Evolutionary conservation across 2,329 filamentous ascomycete genomes (phyloP), one percentile per base, ranked within the genome.

Genomic region (Colletotrichum nymphaeae): DNA sequence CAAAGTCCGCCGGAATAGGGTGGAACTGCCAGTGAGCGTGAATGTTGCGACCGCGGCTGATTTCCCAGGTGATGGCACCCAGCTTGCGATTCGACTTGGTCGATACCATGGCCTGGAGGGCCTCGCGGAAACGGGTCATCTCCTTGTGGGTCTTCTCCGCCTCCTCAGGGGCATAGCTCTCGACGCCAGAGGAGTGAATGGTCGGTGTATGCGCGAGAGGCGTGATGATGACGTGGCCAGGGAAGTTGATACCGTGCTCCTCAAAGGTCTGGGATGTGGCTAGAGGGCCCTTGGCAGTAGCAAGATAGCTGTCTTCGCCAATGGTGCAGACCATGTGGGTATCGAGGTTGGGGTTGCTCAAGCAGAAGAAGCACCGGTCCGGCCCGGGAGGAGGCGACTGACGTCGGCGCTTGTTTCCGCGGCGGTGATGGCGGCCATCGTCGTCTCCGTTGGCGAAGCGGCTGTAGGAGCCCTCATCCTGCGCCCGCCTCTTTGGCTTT

Each of bases 1-100:
- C 89, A 57, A 94, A 85, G 11, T 93, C 88, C 0, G 89, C 86
- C 0, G 93, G 90, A 0, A 97, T 86, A 1, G 97, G 95, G 35
- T 98, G 85, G 77, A 97, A 93, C 83, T 99, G 97, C 97, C 95
- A 98, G 79, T 98, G 96, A 1, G 93, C 88, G 80, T 99, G 97
- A 69, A 98, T 92, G 67, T 97, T 95, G 64, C 90, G 89, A 5
- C 87, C 88, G 63, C 95, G 92, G 80, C 92, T 96, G 78, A 99
- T 95, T 83, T 98, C 97, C 91, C 95, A 99, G 0, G 95, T 97
- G 1, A 98, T 93, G 2, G 92, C 90, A 19, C 96, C 97, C 1
- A 98, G 90, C 75, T 89, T 88, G 75, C 89, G 84, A 79, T 84
- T 81, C 70, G 86, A 87, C 73, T 81, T 82, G 26, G 82, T 84